Evolutionary conservation across 2,329 filamentous ascomycete species (phyloP).

Genomic region (Diplodia mutila): DNA sequence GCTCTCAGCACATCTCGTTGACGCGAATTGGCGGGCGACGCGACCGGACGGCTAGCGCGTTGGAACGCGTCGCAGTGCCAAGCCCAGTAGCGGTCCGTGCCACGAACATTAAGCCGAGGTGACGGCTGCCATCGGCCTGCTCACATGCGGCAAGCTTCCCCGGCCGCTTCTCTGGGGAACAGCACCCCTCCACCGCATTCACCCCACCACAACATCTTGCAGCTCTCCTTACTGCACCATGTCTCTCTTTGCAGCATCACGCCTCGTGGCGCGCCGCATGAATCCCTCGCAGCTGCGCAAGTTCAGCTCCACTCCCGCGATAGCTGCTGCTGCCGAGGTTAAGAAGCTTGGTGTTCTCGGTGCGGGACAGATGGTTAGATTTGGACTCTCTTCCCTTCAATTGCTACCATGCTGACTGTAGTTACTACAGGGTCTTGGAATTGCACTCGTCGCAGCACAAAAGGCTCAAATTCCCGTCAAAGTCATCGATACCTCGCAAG

Average conservation of each 20-base stretch:
- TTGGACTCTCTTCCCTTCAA: background rate
- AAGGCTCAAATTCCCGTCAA: conserved; percentile 83
- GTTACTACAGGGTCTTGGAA: conserved; percentile 76
- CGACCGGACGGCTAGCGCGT: conserved; percentile 10
- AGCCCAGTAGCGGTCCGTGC: background rate
- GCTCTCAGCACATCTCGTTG: background rate
- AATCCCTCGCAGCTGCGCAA: conserved; percentile 42
- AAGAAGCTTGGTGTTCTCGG: conserved; percentile 90
- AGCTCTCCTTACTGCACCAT: conserved; percentile 30
- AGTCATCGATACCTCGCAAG: conserved; percentile 81
- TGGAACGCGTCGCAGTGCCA: conserved; percentile 8
- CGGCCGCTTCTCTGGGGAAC: background rate
- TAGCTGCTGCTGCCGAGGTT: conserved; percentile 69
- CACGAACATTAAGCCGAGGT: conserved; percentile 14
- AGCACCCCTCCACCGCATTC: background rate
- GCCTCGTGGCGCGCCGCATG: conserved; percentile 33
- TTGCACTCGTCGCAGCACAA: conserved; percentile 89
- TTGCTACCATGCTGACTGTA: conserved; percentile 32
- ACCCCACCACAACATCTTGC: background rate
- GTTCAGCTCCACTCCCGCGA: conserved; percentile 70
- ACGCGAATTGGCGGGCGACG: conserved; percentile 19
- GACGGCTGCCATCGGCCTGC: conserved; percentile 22
- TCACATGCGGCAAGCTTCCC: conserved; percentile 4
- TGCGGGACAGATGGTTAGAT: conserved; percentile 88
- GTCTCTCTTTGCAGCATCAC: conserved; percentile 39